A percentile compares a stretch with the other conserved stretches of the same genome.
phyloP scores from a whole-genome alignment of 2,329 filamentous ascomycete genomes.

The Xylariaceae sp. region DNA sequence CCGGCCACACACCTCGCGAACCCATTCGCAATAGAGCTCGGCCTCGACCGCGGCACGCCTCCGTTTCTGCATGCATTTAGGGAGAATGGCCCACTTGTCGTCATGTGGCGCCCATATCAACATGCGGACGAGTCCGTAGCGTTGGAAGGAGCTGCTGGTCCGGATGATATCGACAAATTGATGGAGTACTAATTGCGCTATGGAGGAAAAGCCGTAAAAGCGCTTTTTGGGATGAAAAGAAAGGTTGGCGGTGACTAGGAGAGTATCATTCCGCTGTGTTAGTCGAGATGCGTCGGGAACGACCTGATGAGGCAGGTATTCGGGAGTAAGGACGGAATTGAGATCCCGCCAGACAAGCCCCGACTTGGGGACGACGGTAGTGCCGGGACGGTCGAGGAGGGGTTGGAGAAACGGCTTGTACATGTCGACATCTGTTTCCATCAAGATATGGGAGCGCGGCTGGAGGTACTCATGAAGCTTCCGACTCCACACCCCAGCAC shows the following conservation, averaged over 20 bases:
- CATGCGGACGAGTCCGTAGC: constrained; percentile 78
- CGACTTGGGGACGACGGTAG: constrained; percentile 56
- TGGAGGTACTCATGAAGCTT: constrained; percentile 75
- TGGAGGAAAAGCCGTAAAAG: constrained; percentile 57
- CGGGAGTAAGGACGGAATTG: constrained; percentile 52
- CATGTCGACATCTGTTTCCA: constrained; percentile 68
- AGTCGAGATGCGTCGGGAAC: constrained; percentile 41
- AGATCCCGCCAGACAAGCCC: constrained; percentile 66
- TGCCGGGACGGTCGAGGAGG: constrained; percentile 53
- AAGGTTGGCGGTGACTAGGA: constrained; percentile 75
- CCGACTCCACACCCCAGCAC: constrained; percentile 74
- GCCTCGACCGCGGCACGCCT: constrained; percentile 60
- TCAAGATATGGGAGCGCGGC: constrained; percentile 79
- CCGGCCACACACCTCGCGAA: constrained; percentile 59
- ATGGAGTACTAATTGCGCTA: constrained; percentile 60
- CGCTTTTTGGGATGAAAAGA: constrained; percentile 53
- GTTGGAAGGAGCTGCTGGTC: constrained; percentile 65
- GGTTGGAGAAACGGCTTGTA: constrained; percentile 65
- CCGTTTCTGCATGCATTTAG: constrained; percentile 59
- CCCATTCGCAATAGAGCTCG: constrained; percentile 62
- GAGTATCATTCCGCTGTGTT: constrained; percentile 65
- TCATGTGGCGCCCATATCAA: constrained; percentile 70
- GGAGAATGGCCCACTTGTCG: constrained; percentile 62
- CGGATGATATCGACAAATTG: constrained; percentile 65
- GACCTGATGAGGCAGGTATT: constrained; percentile 59